Conservation (phyloP, 106 monocot species). For the Dioscorea alata region DNA sequence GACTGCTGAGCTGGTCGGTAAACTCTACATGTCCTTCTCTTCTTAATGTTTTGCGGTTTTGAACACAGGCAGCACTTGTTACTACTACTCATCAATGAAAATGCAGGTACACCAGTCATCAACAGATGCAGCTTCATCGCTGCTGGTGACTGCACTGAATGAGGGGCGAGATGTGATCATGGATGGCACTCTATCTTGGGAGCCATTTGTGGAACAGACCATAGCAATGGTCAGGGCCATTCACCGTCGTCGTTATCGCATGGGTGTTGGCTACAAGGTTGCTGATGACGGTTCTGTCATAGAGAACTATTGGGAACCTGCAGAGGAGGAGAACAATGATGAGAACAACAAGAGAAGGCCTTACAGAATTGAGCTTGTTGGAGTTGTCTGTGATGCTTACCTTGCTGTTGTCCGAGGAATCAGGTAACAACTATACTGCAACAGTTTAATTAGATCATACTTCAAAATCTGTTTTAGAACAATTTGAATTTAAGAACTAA, state of each 20-base stretch:
- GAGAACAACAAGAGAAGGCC: constrained; percentile 38
- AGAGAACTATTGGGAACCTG: constrained; percentile 82
- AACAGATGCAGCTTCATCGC: constrained; percentile 79
- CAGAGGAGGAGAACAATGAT: constrained; percentile 16
- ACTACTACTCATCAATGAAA: no score
- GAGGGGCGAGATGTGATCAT: constrained; percentile 93
- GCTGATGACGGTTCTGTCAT: constrained; percentile 39
- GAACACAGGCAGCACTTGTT: no score
- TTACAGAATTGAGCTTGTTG: constrained; percentile 91
- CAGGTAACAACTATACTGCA: constrained; percentile 29
- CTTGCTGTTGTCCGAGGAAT: constrained; percentile 90
- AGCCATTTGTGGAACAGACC: constrained; percentile 85
- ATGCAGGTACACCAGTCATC: constrained; percentile 92
- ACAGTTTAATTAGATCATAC: no score
- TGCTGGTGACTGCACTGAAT: constrained; percentile 89
- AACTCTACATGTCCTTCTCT: background rate
- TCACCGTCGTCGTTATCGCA: constrained; percentile 65
- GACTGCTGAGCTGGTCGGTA: constrained; percentile 80
- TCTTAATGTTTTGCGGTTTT: no score
- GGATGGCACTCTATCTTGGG: constrained; percentile 95
- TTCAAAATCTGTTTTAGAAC: no score
- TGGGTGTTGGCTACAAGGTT: constrained; percentile 79
- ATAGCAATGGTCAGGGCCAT: constrained; percentile 80
- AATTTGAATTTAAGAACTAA: no score
- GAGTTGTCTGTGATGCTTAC: constrained; percentile 86